Percentiles rank a stretch among this genome's conserved stretches.
Evolutionary conservation across 164 flowering plant species (phyloP).

Genomic region (Tetrastigma voinierianum): DNA sequence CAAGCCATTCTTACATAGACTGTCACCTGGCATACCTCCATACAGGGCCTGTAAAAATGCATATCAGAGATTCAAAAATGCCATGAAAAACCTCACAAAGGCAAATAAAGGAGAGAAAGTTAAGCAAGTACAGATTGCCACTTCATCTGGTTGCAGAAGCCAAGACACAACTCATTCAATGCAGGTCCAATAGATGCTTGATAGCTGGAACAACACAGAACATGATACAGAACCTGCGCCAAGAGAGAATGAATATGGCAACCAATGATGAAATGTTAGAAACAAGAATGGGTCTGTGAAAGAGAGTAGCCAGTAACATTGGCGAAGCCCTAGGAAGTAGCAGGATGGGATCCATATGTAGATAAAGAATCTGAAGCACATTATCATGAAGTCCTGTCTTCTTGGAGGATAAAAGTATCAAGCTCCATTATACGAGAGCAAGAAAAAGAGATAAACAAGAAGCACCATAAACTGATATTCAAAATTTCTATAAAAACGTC

Average conservation of each 20-base stretch:
- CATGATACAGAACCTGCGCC: slow-evolving; percentile 89
- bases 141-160: slow-evolving; percentile 78
- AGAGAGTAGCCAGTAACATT: slow-evolving; percentile 78
- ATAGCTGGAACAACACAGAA: slow-evolving; percentile 86
- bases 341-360: slow-evolving; percentile 90
- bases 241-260: slow-evolving; percentile 7
- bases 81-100: background rate
- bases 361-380: slow-evolving; percentile 75
- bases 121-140: slow-evolving; percentile 65
- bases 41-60: slow-evolving; percentile 58
- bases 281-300: background rate
- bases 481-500: no score
- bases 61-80: slow-evolving; percentile 3
- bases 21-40: slow-evolving; percentile 90
- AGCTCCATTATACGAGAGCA: slow-evolving; percentile 81
- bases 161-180: slow-evolving; percentile 91
- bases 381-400: slow-evolving; percentile 85
- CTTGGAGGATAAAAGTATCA: slow-evolving; percentile 78
- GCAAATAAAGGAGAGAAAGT: background rate
- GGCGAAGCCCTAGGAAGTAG: slow-evolving; percentile 91
- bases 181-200: slow-evolving; percentile 82
- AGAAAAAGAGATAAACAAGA: background rate
- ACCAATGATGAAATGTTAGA: background rate
- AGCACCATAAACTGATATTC: background rate
- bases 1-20: slow-evolving; percentile 95